Evolutionary conservation across 2,329 filamentous ascomycete genomes (phyloP).

Genomic region (Atkinsonella hypoxylon): DNA sequence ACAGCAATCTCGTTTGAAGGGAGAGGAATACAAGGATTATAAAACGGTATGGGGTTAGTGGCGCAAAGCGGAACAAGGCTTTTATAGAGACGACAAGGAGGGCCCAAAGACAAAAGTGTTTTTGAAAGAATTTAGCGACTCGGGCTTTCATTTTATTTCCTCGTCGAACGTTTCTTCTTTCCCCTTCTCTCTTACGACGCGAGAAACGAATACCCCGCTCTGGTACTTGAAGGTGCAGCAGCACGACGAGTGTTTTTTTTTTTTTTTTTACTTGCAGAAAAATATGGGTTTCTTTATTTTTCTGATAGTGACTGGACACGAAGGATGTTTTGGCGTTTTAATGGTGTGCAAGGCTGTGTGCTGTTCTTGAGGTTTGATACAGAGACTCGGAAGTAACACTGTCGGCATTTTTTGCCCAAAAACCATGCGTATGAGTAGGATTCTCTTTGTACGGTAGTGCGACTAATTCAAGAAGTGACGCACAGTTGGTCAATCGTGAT

Average conservation of each 20-base stretch:
- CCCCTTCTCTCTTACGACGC: neutral
- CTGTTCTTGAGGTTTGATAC: neutral
- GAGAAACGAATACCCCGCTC: constrained; percentile 6
- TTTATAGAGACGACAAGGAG: neutral
- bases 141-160: neutral
- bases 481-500: too few species aligned
- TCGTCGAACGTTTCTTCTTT: neutral
- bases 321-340: neutral
- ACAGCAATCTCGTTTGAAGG: neutral
- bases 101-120: neutral
- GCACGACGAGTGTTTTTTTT: neutral
- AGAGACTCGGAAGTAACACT: neutral
- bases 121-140: neutral
- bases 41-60: neutral
- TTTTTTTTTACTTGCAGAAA: neutral
- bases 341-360: neutral
- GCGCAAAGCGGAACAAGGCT: constrained; percentile 2
- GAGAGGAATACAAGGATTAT: neutral
- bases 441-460: too few species aligned
- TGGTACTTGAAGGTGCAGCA: constrained; percentile 3
- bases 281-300: neutral
- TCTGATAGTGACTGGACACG: neutral
- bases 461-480: too few species aligned
- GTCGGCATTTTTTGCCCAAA: neutral
- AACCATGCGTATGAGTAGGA: neutral